Evolutionary conservation across 257 asterid genomes (phyloP).

Genomic region (Solanum appendiculatum): DNA sequence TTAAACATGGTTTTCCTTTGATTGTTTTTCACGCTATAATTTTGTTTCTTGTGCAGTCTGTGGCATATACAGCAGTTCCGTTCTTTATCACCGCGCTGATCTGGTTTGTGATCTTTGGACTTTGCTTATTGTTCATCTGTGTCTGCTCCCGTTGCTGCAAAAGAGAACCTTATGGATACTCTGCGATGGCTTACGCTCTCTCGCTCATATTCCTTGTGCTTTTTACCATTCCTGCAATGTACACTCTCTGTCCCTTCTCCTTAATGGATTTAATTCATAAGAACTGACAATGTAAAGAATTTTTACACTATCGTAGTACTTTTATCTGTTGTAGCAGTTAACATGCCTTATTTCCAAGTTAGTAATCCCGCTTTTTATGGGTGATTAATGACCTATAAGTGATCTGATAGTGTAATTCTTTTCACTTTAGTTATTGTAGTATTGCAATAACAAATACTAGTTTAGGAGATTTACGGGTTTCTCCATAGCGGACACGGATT

Average conservation of each 20-base stretch:
- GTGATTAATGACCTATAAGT: neutral
- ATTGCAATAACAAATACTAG: neutral
- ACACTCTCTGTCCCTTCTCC: neutral
- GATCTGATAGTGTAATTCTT: neutral
- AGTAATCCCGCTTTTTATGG: neutral
- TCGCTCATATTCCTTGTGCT: conserved; percentile 2
- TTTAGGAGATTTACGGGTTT: neutral
- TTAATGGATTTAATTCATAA: neutral
- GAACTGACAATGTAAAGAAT: neutral
- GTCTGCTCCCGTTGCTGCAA: neutral
- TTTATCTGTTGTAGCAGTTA: neutral
- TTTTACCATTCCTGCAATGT: neutral
- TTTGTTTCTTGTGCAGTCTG: neutral
- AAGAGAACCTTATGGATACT: conserved; percentile 3
- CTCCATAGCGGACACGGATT: neutral
- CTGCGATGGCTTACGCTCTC: neutral
- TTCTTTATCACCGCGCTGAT: neutral
- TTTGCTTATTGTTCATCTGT: neutral
- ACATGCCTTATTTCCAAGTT: neutral
- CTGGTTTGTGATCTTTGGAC: conserved; percentile 3
- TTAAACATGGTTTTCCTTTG: too few relatives aligned
- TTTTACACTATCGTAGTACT: neutral
- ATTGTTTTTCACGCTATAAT: neutral
- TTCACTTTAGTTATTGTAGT: neutral
- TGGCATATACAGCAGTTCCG: neutral